Evolutionary conservation across 306 rosid species (phyloP), one percentile per base, ranked within the genome.

Genomic region (Sesbania bispinosa): DNA sequence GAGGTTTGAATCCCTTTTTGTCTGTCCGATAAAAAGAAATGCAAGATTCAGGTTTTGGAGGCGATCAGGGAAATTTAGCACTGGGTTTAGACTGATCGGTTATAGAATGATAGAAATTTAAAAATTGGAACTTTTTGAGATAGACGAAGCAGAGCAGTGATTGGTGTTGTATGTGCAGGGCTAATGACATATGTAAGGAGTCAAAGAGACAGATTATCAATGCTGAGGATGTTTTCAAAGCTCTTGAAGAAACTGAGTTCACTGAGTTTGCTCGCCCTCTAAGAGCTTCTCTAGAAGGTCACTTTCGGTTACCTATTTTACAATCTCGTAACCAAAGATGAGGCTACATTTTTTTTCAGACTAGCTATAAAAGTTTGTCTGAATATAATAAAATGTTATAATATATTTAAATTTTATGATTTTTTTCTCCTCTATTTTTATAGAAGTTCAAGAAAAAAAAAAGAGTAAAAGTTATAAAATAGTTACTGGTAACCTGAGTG

Each of bases 101-200:
- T 10, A 11, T 35, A 20, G 43, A 10, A 58, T n/a, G n/a, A n/a
- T n/a, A n/a, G n/a, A n/a, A 26, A n/a, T 67, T 2, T 7, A 29
- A 54, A 69, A 50, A 14, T 7, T 20, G 6, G 4, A 75, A 45
- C 11, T 29, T 62, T 62, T 45, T 53, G 29, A 18, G 66, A 39
- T 35, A 39, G 58, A 26, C 64, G 60, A 3, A 45, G 63, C 21
- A 50, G 4, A 27, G 2, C 0, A 42, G 2, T 46, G 58, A 39
- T 13, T n/a, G 70, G 13, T 32, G 39, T 65, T 64, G 16, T 62
- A 67, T 57, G 13, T 66, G 70, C 86, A 94, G 99, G 70, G 96
- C 99, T 20, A 91, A 94, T 74, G 99, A 94, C 75, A 82, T 94
- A 36, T 94, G 99, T 82, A 91, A 59, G 81, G 99, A 92, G 67